Evolutionary conservation across 441 rosid genomes (phyloP).

Genomic region (Arabidopsis lyrata): DNA sequence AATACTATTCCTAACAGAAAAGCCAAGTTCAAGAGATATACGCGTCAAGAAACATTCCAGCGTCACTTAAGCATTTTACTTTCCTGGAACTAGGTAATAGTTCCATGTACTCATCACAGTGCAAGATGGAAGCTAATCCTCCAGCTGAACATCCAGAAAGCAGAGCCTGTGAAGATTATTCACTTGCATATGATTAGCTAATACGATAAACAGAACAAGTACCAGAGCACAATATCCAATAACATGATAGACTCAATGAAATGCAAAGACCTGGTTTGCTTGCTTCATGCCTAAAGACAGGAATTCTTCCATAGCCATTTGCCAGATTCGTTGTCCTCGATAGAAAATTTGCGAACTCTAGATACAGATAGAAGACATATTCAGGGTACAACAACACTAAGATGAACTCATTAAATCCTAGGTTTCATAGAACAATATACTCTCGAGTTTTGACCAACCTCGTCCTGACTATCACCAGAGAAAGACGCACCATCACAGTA

Average conservation of each 20-base stretch:
- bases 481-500: conserved; percentile 80
- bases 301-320: conserved; percentile 56
- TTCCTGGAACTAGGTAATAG: no score
- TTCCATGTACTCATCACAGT: no score
- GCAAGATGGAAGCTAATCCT: no score
- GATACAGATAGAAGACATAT: conserved; percentile 9
- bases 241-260: neutral
- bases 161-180: conserved; percentile 31
- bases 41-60: no score
- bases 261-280: conserved; percentile 53
- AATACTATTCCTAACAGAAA: no score
- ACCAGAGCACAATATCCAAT: neutral
- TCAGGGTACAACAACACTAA: conserved; percentile 28
- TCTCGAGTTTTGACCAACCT: conserved; percentile 44
- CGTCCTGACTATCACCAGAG: conserved; percentile 58
- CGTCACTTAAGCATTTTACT: no score
- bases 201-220: neutral
- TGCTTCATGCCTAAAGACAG: conserved; percentile 53
- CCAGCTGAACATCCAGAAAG: no score
- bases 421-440: neutral
- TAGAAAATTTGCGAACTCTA: conserved; percentile 35
- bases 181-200: conserved; percentile 15
- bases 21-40: no score
- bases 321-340: conserved; percentile 59
- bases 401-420: conserved; percentile 1